A percentile compares a stretch with the other conserved stretches of the same genome.
These are phyloP conservation scores for Aureobasidium sp. DNA, from an alignment of 2,329 filamentous ascomycete species.

Conservation along the genomic window DNA sequence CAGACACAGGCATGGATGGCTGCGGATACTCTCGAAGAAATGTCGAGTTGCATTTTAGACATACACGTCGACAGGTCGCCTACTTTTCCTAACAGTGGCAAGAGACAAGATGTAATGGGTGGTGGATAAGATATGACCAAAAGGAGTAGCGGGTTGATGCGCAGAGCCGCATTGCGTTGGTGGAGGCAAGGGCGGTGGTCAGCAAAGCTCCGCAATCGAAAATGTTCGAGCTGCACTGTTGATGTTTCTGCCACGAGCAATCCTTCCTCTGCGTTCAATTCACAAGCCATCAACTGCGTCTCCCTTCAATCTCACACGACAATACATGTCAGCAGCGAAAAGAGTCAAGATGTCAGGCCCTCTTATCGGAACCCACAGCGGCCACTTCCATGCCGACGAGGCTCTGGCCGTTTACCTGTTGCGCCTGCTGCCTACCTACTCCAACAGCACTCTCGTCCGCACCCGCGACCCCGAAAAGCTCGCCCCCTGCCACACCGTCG, in stretches of 20 bases:
- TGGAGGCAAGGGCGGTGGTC: neutral
- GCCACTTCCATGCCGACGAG: constrained; percentile 98
- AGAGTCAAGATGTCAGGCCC: constrained; percentile 67
- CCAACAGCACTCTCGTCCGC: constrained; percentile 66
- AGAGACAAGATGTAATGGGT: neutral
- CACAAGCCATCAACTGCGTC: neutral
- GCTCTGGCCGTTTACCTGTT: constrained; percentile 95
- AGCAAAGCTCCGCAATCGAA: neutral
- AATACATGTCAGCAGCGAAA: constrained; percentile 50
- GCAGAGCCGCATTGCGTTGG: neutral
- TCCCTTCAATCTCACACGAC: neutral
- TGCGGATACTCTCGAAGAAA: neutral
- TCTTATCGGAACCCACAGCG: constrained; percentile 89
- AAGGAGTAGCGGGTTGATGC: neutral
- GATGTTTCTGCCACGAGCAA: constrained; percentile 11
- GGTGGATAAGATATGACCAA: neutral
- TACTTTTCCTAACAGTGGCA: neutral
- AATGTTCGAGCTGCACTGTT: neutral
- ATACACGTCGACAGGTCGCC: neutral
- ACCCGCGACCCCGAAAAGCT: constrained; percentile 78
- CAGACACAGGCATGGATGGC: neutral
- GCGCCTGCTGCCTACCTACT: constrained; percentile 76
- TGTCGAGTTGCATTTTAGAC: neutral
- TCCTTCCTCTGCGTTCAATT: neutral
- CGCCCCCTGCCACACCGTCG: constrained; percentile 81